Percentiles rank a stretch among this genome's conserved stretches.
Evolutionary conservation across 352 stramenopile genomes (phyloP).

Genomic region (Phytopythium delawarense): DNA sequence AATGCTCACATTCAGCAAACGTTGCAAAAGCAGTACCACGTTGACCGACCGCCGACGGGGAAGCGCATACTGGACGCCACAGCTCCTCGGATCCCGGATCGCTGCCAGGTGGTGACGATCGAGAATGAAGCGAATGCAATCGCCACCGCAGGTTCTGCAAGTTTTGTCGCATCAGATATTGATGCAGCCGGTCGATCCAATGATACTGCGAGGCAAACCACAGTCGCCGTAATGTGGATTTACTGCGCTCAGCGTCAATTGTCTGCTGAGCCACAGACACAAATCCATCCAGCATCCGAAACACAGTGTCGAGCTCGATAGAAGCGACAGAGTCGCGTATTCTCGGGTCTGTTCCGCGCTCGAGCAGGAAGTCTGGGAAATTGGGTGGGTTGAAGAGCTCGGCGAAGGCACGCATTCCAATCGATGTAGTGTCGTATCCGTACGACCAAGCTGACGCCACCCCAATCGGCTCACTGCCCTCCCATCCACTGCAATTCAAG

Average conservation of each 20-base stretch:
- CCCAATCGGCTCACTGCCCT: background rate
- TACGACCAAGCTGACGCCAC: constrained; percentile 17
- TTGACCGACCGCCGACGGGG: background rate
- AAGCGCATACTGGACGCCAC: constrained; percentile 9
- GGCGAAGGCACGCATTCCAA: constrained; percentile 14
- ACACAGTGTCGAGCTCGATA: constrained; percentile 18
- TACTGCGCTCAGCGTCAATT: no score
- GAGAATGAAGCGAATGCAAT: constrained; percentile 22
- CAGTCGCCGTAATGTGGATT: background rate
- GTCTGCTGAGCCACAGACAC: constrained; percentile 8
- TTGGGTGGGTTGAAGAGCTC: constrained; percentile 8
- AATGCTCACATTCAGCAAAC: background rate
- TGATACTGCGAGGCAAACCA: constrained; percentile 26
- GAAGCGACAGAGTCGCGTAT: constrained; percentile 7
- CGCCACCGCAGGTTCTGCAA: constrained; percentile 18
- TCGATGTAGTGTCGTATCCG: constrained; percentile 22
- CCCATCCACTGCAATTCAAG: constrained; percentile 3
- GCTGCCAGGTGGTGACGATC: background rate
- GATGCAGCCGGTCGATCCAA: constrained; percentile 40
- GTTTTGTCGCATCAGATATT: constrained; percentile 17
- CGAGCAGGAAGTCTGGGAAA: constrained; percentile 8
- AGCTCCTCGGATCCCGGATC: background rate
- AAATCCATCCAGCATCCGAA: constrained; percentile 31
- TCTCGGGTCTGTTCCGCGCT: constrained; percentile 2
- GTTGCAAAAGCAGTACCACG: background rate